Conservation (phyloP, 441 rosid genomes). For the Gossypium schwendimanii region DNA sequence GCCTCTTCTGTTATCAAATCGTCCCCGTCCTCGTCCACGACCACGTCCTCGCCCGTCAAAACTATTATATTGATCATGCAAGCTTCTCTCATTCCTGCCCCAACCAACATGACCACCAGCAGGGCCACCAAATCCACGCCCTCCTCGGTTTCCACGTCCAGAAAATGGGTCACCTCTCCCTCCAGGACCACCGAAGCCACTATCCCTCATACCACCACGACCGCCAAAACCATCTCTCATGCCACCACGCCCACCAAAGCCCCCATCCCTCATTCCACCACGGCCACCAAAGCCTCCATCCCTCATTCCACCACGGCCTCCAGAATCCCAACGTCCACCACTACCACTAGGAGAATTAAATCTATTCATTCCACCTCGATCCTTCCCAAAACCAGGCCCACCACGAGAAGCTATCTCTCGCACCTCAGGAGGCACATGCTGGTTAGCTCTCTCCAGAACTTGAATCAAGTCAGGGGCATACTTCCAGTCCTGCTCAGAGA, state of each 20-base stretch:
- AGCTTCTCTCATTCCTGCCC: slow-evolving; percentile 55
- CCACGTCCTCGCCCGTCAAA: slow-evolving; percentile 64
- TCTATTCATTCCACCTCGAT: slow-evolving; percentile 61
- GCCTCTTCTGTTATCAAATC: slow-evolving; percentile 72
- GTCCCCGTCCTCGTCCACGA: slow-evolving; percentile 58
- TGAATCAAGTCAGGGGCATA: slow-evolving; percentile 75
- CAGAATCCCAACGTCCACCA: slow-evolving; percentile 72
- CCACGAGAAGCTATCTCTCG: slow-evolving; percentile 81
- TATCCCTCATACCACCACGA: slow-evolving; percentile 43
- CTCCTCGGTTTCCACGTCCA: slow-evolving; percentile 60
- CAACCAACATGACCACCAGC: slow-evolving; percentile 36
- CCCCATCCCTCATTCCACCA: slow-evolving; percentile 42
- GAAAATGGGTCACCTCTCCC: slow-evolving; percentile 58
- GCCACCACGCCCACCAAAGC: slow-evolving; percentile 47
- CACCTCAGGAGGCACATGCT: slow-evolving; percentile 77
- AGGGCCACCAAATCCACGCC: slow-evolving; percentile 61
- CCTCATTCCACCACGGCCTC: slow-evolving; percentile 41
- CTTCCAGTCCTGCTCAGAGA: slow-evolving; percentile 87
- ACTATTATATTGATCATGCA: slow-evolving; percentile 41
- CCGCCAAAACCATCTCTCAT: slow-evolving; percentile 39
- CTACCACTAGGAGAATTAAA: slow-evolving; percentile 49
- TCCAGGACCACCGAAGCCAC: slow-evolving; percentile 38
- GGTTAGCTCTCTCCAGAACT: slow-evolving; percentile 88
- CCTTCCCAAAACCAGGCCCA: slow-evolving; percentile 58
- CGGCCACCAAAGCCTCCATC: slow-evolving; percentile 45